phyloP scores from a whole-genome alignment of 1,284 basidiomycete species.

The Ceratobasidium sp. region DNA sequence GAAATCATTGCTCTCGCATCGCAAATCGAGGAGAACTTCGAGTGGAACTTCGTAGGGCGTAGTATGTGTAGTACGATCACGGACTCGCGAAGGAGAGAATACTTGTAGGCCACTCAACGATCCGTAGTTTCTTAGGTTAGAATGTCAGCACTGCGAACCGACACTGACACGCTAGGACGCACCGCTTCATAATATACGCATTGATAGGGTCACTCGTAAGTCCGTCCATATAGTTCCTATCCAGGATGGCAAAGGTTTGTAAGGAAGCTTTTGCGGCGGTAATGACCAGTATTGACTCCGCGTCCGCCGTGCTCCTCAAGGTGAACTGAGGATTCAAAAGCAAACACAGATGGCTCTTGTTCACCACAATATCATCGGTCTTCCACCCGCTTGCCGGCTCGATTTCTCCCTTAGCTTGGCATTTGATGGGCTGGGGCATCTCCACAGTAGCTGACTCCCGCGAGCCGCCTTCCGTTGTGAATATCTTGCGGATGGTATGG shows the following conservation, averaged over 20 bases:
- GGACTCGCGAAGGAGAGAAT: constrained; percentile 75
- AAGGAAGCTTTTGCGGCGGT: constrained; percentile 70
- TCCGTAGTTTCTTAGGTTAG: constrained; percentile 70
- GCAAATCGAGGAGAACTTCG: constrained; percentile 87
- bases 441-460: constrained; percentile 26
- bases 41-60: constrained; percentile 74
- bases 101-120: constrained; percentile 84
- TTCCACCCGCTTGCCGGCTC: constrained; percentile 76
- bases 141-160: neutral
- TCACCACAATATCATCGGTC: constrained; percentile 60
- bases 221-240: constrained; percentile 73
- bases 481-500: constrained; percentile 45
- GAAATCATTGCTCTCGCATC: constrained; percentile 83
- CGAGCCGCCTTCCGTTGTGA: constrained; percentile 41
- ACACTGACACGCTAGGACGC: constrained; percentile 43
- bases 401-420: constrained; percentile 37
- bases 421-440: constrained; percentile 33
- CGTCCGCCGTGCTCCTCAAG: constrained; percentile 71
- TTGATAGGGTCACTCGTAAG: constrained; percentile 74
- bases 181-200: constrained; percentile 88
- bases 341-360: constrained; percentile 81
- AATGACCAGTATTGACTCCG: constrained; percentile 66
- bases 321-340: constrained; percentile 93
- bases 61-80: constrained; percentile 58
- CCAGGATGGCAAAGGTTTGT: constrained; percentile 84